Base-by-base conservation (phyloP, 768 basidiomycete genomes). In the Suillus subalutaceus region DNA sequence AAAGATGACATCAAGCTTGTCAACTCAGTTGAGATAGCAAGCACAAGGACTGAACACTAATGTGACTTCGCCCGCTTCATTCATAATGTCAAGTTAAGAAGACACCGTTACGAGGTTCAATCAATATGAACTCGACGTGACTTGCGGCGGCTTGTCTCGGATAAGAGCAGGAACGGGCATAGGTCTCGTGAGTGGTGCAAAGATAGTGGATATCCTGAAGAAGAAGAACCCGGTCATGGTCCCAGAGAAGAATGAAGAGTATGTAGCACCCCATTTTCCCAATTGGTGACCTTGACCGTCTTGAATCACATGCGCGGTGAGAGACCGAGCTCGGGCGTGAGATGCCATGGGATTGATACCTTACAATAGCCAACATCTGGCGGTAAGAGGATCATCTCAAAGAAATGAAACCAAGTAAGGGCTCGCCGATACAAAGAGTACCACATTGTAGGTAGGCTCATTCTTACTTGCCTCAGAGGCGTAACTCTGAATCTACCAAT, bases 71-170 rank as follows among this genome's bases (percentile, higher is more conserved):
- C 32, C 32, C 15, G 41, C 35, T 48, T 35, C 9, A 63, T 30
- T 38, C 37, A 53, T 53, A 26, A 26, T 26, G 26, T 26, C 26
- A 26, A 26, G 26, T 26, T 26, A 72, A 57, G 71, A 72, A 30
- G 76, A 77, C 23, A 69, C 73, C 37, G 72, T 79, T 68, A 62
- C 62, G 8, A 56, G 74, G 68, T 79, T 77, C 72, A 72, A 74
- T 74, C 58, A 78, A 77, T 66, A 77, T 78, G 76, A 76, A 65
- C 72, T 77, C 43, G 71, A 78, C n/a, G n/a, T n/a, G n/a, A 66
- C 32, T n/a, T 32, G 32, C 53, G 55, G n/a, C 77, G 77, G 76
- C 70, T 78, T 9, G 69, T 73, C 32, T 71, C 71, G 57, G 76
- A 75, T 44, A 66, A 48, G 68, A 48, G 77, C 75, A 15, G 77